Evolutionary conservation across 345 rosid genomes (phyloP), one percentile per base, ranked within the genome.

Genomic region (Acer campestre): DNA sequence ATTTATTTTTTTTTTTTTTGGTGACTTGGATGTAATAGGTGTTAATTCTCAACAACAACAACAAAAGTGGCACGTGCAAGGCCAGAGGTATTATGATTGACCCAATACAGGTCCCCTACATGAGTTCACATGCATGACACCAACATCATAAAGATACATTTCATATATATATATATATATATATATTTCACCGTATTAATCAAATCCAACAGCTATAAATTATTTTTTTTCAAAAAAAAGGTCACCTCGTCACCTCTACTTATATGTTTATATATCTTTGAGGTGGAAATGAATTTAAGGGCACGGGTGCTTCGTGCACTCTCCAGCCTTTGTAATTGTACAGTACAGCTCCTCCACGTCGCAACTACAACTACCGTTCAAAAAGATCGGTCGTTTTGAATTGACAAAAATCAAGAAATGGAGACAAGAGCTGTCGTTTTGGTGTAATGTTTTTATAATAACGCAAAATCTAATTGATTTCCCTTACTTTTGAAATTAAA

Each of bases 291-390:
- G 75, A 83, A 85, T 80, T 40, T 10, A 55, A 25, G 65, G 67
- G 78, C 90, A 88, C 86, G 90, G 86, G 85, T 49, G 62, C 64
- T 82, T 69, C 84, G 84, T 85, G 90, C 59, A 73, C 71, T 55
- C 67, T 20, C 10, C 62, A 67, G 22, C 49, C 1, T 72, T 25
- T 40, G 9, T 49, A 31, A 31, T 31, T 3, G 35, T 49, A 49
- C 18, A 49, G 16, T 5, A 35, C 73, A n/a, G 48, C 73, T 29
- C 68, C 75, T 29, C 68, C 75, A 61, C 51, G 49, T 25, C 61
- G 46, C 16, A 64, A 44, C 48, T 65, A 23, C n/a, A 76, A 61
- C 80, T 20, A 76, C 77, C 77, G 62, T 58, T 76, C 77, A 76
- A 76, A 59, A 38, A 35, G 51, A 56, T 20, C 10, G 27, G 12